A percentile compares a stretch with the other conserved stretches of the same genome.
These are phyloP conservation scores for Cryptococcus sp. DNA, from an alignment of 1,284 basidiomycete species.

Conservation along the genomic window DNA sequence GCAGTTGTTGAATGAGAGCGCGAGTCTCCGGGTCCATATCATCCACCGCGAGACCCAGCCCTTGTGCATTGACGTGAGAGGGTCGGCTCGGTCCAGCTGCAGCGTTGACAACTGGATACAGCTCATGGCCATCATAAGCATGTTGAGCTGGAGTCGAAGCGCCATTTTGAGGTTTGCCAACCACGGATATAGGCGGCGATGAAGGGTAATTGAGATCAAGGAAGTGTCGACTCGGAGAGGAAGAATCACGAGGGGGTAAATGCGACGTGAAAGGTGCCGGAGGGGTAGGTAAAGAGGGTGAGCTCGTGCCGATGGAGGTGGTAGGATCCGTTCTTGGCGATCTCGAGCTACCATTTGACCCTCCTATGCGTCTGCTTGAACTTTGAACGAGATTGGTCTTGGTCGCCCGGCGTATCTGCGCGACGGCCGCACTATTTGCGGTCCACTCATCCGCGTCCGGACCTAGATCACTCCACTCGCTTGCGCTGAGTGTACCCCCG, in stretches of 20 bases:
- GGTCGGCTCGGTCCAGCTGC: constrained; percentile 23
- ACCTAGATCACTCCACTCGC: constrained; percentile 35
- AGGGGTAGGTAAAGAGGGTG: constrained; percentile 25
- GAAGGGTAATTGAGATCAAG: constrained; percentile 9
- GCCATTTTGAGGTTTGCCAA: background rate
- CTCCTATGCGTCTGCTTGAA: constrained; percentile 11
- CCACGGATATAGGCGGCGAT: constrained; percentile 10
- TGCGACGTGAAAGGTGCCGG: constrained; percentile 11
- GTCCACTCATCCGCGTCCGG: constrained; percentile 23
- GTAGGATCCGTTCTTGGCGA: constrained; percentile 28
- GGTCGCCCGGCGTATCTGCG: constrained; percentile 7
- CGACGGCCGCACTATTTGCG: constrained; percentile 7
- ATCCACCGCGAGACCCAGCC: constrained; percentile 28
- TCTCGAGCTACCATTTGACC: constrained; percentile 25
- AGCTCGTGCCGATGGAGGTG: constrained; percentile 16
- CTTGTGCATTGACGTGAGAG: constrained; percentile 3
- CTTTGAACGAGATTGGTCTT: constrained; percentile 3
- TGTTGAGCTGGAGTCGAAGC: constrained; percentile 1
- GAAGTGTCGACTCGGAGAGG: constrained; percentile 11
- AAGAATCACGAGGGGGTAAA: constrained; percentile 7
- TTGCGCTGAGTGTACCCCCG: constrained; percentile 23
- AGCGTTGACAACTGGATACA: background rate
- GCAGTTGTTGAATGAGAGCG: constrained; percentile 36
- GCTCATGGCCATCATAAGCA: constrained; percentile 21
- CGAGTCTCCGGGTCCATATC: constrained; percentile 37